Evolutionary conservation across 495 filamentous ascomycete species (phyloP).

Genomic region (Lasiosphaeris hirsuta): DNA sequence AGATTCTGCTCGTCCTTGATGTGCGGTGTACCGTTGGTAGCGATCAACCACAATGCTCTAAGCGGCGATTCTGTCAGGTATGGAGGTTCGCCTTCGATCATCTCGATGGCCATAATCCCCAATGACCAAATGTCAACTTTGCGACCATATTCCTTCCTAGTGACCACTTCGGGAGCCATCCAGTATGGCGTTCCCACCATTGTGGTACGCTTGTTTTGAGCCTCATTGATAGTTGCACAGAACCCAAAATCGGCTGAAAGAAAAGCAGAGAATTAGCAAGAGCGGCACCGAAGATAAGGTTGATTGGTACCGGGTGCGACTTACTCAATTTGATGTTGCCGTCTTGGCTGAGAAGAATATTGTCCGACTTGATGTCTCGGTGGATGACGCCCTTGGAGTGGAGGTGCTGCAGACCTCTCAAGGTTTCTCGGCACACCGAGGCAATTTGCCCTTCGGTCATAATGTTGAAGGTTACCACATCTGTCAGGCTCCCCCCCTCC

Average conservation of each 20-base stretch:
- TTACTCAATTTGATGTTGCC: conserved; percentile 97
- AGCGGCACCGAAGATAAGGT: background rate
- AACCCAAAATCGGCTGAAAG: conserved; percentile 91
- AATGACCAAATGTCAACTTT: conserved; percentile 99
- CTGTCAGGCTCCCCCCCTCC: conserved; percentile 96
- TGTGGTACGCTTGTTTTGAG: conserved; percentile 93
- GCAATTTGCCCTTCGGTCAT: conserved; percentile 98
- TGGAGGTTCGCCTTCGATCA: conserved; percentile 98
- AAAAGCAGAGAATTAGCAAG: conserved; percentile 10
- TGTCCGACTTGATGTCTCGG: conserved; percentile 98
- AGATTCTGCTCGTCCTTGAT: conserved; percentile 91
- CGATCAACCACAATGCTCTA: conserved; percentile 90
- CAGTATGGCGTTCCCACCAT: conserved; percentile 99
- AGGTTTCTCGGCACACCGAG: conserved; percentile 88
- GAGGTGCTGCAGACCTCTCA: conserved; percentile 88
- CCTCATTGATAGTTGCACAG: conserved; percentile 97
- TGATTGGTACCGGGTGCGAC: conserved; percentile 31
- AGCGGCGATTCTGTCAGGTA: conserved; percentile 95
- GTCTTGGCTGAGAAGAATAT: conserved; percentile 90
- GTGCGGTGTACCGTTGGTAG: conserved; percentile 90
- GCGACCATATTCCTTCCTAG: conserved; percentile 93
- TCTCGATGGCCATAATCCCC: conserved; percentile 99
- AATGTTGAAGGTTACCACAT: conserved; percentile 98
- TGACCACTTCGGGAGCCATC: conserved; percentile 99
- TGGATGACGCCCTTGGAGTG: conserved; percentile 98